Percentiles rank a stretch among this genome's conserved stretches.
Conservation (phyloP, 352 stramenopile species). For the Globisporangium okanoganense region DNA sequence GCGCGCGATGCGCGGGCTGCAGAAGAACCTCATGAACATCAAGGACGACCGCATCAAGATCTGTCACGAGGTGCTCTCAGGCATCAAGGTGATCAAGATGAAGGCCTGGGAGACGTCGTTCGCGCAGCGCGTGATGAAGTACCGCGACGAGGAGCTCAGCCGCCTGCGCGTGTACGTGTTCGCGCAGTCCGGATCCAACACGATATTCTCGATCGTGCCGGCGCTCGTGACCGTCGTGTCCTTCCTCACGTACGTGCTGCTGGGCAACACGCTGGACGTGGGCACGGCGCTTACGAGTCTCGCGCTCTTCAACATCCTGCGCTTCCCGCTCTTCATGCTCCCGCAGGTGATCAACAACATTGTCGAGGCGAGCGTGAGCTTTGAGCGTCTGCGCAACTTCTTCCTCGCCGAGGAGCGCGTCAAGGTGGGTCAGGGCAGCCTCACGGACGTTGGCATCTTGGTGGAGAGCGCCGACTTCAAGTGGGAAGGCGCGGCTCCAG, state of each 20-base stretch:
- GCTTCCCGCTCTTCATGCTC: constrained; percentile 96
- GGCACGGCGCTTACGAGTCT: constrained; percentile 91
- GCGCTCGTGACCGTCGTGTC: constrained; percentile 91
- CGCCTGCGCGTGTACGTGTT: constrained; percentile 36
- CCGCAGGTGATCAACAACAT: constrained; percentile 94
- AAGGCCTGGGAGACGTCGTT: constrained; percentile 79
- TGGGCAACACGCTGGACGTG: constrained; percentile 90
- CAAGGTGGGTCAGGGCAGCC: constrained; percentile 63
- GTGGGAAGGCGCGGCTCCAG: constrained; percentile 38
- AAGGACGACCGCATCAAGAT: constrained; percentile 90
- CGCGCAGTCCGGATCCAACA: constrained; percentile 43
- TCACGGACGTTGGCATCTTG: constrained; percentile 62
- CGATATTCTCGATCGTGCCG: constrained; percentile 83
- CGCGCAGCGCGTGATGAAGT: constrained; percentile 24
- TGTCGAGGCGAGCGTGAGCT: constrained; percentile 82
- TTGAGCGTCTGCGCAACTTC: constrained; percentile 60
- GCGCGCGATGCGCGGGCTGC: constrained; percentile 65
- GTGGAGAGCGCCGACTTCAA: constrained; percentile 62
- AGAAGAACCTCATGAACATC: constrained; percentile 86
- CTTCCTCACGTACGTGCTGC: constrained; percentile 77
- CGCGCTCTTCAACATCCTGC: constrained; percentile 93
- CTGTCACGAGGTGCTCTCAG: constrained; percentile 91
- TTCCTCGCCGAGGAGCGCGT: constrained; percentile 70
- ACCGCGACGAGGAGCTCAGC: constrained; percentile 40
- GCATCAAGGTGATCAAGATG: constrained; percentile 90